Evolutionary conservation across 2,329 filamentous ascomycete genomes (phyloP), one percentile per base, ranked within the genome.

Genomic region (Fusarium sp.): DNA sequence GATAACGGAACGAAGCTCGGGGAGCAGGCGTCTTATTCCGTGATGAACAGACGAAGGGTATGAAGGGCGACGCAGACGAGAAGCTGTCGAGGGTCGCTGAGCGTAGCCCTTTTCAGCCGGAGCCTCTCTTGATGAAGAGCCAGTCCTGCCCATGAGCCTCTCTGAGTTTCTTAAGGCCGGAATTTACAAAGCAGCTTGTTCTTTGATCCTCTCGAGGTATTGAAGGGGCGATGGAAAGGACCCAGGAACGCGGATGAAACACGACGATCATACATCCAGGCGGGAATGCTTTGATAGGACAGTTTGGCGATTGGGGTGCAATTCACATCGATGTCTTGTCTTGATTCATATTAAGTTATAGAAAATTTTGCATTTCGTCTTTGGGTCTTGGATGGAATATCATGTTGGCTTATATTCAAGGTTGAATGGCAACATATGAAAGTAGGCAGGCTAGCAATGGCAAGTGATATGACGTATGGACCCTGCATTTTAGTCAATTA

Each of bases 291-390:
- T 83, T 75, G 79, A 83, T 83, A 83, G 81, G 82, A 82, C 80
- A 78, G 76, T 82, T 82, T 82, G 83, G 83, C 83, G 82, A 84
- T 80, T 80, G 83, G 82, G 82, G 82, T 84, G 82, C 78, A 82
- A 81, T 82, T 81, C 75, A 80, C 78, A 78, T 79, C 71, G 75
- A 75, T 77, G 74, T 76, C 68, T 73, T 70, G 58, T 68, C 64
- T 73, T 69, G 61, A 71, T 61, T 67, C 65, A 58, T 60, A 53
- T 60, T 63, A 62, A 56, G 55, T 67, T 63, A 71, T 60, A 66
- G 67, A 62, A 67, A 54, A 46, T 49, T 56, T 33, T 60, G 51
- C 49, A 56, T 69, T 69, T 57, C 43, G 33, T 51, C 28, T 52
- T 22, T 55, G 26, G 33, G 34, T 21, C 26, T 53, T 13, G 15